Percentiles rank a stretch among this genome's conserved stretches.
phyloP scores from a whole-genome alignment of 768 basidiomycete genomes.

The Mrakia blollopis region DNA sequence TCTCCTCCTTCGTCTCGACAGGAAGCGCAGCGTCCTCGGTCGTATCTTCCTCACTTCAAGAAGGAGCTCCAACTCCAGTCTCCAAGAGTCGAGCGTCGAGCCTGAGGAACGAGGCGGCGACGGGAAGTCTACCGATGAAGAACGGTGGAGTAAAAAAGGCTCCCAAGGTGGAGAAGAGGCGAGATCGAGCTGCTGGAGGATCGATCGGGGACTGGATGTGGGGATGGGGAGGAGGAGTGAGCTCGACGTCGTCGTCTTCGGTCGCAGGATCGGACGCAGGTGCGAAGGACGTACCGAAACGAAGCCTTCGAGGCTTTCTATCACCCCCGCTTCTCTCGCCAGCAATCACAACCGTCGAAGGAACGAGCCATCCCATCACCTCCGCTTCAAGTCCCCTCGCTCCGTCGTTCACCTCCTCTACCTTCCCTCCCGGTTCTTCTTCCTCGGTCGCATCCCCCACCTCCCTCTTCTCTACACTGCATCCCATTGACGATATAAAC shows the following conservation, averaged over 20 bases:
- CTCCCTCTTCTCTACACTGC: neutral
- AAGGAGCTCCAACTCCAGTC: neutral
- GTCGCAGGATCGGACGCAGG: neutral
- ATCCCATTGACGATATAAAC: neutral
- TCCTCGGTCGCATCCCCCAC: neutral
- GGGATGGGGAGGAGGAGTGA: slow-evolving; percentile 20
- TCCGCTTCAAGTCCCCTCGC: neutral
- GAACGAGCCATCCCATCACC: neutral
- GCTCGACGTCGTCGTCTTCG: neutral
- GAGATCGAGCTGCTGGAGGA: neutral
- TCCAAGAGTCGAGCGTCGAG: neutral
- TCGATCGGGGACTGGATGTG: slow-evolving; percentile 20
- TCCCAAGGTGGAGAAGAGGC: neutral
- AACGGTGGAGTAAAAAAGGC: neutral
- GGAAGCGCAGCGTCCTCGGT: neutral
- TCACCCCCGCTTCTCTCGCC: slow-evolving; percentile 10
- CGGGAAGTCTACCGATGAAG: slow-evolving; percentile 4
- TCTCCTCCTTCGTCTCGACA: slow-evolving; percentile 15
- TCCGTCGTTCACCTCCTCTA: neutral
- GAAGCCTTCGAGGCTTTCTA: neutral
- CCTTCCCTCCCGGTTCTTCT: neutral
- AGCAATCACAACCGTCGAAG: neutral
- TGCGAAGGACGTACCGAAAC: neutral
- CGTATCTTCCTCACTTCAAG: neutral
- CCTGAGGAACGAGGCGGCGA: slow-evolving; percentile 2